Conservation (phyloP, 73 alveolate genomes). For the Symbiodinium pilosum region DNA sequence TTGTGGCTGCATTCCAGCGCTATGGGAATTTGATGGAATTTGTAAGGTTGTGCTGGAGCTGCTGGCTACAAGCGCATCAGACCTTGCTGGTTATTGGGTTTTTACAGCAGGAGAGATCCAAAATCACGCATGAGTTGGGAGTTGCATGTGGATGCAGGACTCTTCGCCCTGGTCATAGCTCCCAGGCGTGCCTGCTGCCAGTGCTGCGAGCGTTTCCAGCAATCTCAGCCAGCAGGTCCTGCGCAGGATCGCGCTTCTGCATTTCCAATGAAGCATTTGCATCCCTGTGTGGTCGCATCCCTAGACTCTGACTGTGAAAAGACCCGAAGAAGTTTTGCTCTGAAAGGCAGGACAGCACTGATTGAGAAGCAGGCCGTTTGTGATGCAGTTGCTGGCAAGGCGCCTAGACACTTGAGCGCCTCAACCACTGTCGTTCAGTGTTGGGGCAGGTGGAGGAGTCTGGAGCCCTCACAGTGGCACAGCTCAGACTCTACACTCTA, state of each 20-base stretch:
- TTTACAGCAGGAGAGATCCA: constrained; percentile 26
- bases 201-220: background rate
- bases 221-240: background rate
- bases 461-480: background rate
- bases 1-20: too few species aligned
- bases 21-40: too few species aligned
- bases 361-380: background rate
- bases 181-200: constrained; percentile 23
- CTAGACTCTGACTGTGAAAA: background rate
- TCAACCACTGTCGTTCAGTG: too few species aligned
- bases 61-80: background rate
- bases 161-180: constrained; percentile 50
- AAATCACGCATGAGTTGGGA: too few species aligned
- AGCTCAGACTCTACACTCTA: too few species aligned
- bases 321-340: background rate
- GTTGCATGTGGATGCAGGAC: constrained; percentile 14
- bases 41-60: constrained; percentile 56
- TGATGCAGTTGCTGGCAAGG: constrained; percentile 10
- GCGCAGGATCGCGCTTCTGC: background rate
- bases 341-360: background rate
- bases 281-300: background rate
- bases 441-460: background rate
- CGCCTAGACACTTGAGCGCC: background rate
- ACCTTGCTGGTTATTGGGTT: constrained; percentile 64
- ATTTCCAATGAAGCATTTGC: background rate